phyloP scores from a whole-genome alignment of 106 monocot species.

The Allium sativum region DNA sequence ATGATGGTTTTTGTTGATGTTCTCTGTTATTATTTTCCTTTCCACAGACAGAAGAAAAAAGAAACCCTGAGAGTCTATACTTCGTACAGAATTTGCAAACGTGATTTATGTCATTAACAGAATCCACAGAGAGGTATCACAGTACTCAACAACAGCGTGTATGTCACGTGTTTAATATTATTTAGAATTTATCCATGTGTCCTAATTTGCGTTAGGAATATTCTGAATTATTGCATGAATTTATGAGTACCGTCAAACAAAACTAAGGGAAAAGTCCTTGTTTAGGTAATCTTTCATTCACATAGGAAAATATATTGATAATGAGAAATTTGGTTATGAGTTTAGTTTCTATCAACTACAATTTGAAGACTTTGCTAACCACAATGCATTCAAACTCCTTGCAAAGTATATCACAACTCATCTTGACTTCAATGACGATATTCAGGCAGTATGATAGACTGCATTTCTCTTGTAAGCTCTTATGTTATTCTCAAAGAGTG shows the following conservation, averaged over 20 bases:
- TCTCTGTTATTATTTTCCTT: no score
- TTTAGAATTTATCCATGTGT: not conserved
- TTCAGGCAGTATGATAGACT: conserved; percentile 40
- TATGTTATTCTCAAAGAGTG: not conserved
- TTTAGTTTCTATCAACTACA: conserved; percentile 9
- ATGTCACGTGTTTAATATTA: not conserved
- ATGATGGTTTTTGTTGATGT: no score
- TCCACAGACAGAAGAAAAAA: no score
- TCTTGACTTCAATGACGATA: conserved; percentile 82
- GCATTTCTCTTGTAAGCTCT: not conserved
- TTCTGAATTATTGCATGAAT: conserved; percentile 62
- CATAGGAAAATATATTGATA: not conserved
- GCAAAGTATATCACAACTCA: conserved; percentile 48
- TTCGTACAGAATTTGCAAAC: no score
- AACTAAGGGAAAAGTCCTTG: conserved; percentile 79
- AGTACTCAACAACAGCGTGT: not conserved
- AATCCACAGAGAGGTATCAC: conserved; percentile 55
- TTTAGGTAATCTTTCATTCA: conserved; percentile 34
- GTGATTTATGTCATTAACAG: no score
- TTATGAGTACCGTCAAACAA: conserved; percentile 83
- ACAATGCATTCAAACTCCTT: conserved; percentile 77
- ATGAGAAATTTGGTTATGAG: not conserved
- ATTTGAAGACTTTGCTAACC: conserved; percentile 98
- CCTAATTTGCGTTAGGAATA: conserved; percentile 44
- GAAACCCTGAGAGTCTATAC: no score